Conservation (phyloP, 495 filamentous ascomycete genomes). For the Pyronema omphalodes region DNA sequence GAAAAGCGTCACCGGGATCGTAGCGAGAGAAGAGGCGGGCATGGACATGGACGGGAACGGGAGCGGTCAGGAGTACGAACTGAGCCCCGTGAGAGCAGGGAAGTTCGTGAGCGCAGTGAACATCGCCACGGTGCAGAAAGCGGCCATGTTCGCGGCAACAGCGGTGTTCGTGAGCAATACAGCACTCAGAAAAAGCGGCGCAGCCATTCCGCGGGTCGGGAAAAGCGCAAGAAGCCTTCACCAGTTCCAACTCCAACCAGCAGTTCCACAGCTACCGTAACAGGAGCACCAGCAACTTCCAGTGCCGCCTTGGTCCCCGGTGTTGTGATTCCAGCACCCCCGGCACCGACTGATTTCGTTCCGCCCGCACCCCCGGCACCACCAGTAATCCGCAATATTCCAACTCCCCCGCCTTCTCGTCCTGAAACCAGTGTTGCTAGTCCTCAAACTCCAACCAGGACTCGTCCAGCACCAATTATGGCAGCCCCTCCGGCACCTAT, state of each 20-base stretch:
- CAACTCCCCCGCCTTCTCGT: not conserved
- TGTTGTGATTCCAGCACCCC: not conserved
- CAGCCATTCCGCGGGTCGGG: not conserved
- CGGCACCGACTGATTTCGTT: not conserved
- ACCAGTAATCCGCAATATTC: not conserved
- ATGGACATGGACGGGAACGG: no score
- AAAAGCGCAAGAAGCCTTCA: not conserved
- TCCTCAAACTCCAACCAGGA: not conserved
- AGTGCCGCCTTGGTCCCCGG: not conserved
- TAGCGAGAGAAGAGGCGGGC: no score
- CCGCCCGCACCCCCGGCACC: not conserved
- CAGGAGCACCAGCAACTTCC: not conserved
- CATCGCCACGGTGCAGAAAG: not conserved
- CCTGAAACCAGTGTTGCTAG: not conserved
- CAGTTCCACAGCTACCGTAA: not conserved
- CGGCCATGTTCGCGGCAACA: not conserved
- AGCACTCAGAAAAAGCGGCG: not conserved
- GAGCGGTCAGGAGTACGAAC: no score
- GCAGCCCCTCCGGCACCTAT: not conserved
- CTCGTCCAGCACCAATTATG: not conserved
- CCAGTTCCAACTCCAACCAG: not conserved
- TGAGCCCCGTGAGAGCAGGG: not conserved
- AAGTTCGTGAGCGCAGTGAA: not conserved
- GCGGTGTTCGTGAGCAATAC: no score
- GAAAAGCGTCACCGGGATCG: not conserved